A percentile compares a stretch with the other conserved stretches of the same genome.
These are phyloP conservation scores for Arabidopsis thaliana DNA, from an alignment of 345 rosid genomes.

Conservation along the genomic window TAIR10.1 NC_003071.7:18447501-18448000, in stretches of 20 bases:
- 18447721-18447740: constrained; percentile 7
- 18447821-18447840: constrained; percentile 27
- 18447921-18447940: constrained; percentile 40
- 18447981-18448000: constrained; percentile 5
- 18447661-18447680: background rate
- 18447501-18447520: constrained; percentile 79
- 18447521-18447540: constrained; percentile 86
- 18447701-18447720: constrained; percentile 8
- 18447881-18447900: background rate
- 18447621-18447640: constrained; percentile 88
- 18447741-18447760: constrained; percentile 36
- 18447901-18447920: constrained; percentile 10
- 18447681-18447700: background rate
- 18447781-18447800: constrained; percentile 12
- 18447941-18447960: constrained; percentile 27
- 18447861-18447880: constrained; percentile 28
- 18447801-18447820: constrained; percentile 23
- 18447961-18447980: constrained; percentile 31
- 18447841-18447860: constrained; percentile 32
- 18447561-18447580: constrained; percentile 99
- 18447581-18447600: constrained; percentile 90
- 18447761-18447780: constrained; percentile 16
- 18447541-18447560: constrained; percentile 98
- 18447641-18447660: constrained; percentile 57
- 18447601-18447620: constrained; percentile 95